Evolutionary conservation across 176 grass and related monocot species (phyloP).

Genomic region (Cocos nucifera): DNA sequence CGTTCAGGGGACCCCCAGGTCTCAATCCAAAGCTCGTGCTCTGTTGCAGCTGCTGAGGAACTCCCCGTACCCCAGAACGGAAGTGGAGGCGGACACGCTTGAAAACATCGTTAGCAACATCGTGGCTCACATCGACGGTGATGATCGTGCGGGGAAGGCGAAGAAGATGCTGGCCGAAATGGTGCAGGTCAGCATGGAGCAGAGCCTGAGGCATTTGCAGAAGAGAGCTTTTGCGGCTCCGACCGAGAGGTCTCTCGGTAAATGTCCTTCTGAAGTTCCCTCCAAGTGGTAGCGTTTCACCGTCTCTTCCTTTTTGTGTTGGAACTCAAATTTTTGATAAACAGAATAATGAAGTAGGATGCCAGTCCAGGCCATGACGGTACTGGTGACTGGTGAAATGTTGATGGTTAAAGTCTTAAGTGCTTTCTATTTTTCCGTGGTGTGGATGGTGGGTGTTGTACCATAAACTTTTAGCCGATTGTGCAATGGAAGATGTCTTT

Average conservation of each 20-base stretch:
- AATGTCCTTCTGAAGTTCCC: not conserved
- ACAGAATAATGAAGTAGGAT: slow-evolving; percentile 23
- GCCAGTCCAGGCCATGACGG: slow-evolving; percentile 41
- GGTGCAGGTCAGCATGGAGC: slow-evolving; percentile 23
- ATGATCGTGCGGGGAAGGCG: slow-evolving; percentile 10
- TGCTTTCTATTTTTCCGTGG: too few species aligned
- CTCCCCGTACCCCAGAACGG: not conserved
- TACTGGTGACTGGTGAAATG: slow-evolving; percentile 35
- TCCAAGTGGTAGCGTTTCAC: slow-evolving; percentile 5
- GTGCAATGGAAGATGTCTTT: too few species aligned
- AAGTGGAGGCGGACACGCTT: not conserved
- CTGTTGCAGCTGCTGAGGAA: slow-evolving; percentile 15
- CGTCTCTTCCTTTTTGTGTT: not conserved
- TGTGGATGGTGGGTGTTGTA: too few species aligned
- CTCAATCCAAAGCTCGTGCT: slow-evolving; percentile 9
- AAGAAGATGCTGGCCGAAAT: slow-evolving; percentile 21
- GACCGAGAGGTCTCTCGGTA: not conserved
- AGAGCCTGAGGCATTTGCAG: slow-evolving; percentile 19
- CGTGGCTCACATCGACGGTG: not conserved
- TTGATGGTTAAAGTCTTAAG: slow-evolving; percentile 6
- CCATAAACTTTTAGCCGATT: too few species aligned
- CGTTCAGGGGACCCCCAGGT: slow-evolving; percentile 6
- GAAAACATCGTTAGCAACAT: slow-evolving; percentile 17
- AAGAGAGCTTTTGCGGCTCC: slow-evolving; percentile 11
- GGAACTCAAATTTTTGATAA: not conserved